Conservation (phyloP, 2,329 filamentous ascomycete genomes). For the Aspergillus neoniger region DNA sequence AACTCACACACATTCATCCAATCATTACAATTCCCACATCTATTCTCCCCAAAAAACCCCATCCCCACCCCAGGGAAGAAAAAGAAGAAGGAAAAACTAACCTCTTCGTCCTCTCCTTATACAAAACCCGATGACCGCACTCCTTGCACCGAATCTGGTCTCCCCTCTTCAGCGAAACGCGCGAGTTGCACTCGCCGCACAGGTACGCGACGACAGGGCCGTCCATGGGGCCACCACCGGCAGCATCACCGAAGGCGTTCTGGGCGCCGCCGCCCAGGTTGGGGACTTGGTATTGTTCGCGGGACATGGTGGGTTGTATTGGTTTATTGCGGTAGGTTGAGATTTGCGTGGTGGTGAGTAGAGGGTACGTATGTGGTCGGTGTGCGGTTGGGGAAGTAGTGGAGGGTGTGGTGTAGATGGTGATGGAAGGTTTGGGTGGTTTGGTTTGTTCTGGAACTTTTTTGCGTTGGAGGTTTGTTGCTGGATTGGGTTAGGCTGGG, state of each 20-base stretch:
- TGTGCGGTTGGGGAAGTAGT: neutral
- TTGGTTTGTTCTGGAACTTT: constrained; percentile 10
- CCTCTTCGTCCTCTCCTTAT: constrained; percentile 98
- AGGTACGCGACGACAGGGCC: constrained; percentile 67
- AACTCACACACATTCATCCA: neutral
- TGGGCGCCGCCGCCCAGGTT: neutral
- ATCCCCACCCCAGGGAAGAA: neutral
- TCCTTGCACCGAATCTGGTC: constrained; percentile 86
- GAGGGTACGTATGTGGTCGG: neutral
- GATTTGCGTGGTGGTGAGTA: neutral
- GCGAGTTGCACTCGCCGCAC: constrained; percentile 82
- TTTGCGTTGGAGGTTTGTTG: neutral
- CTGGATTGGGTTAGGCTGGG: neutral
- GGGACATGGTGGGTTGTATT: constrained; percentile 53
- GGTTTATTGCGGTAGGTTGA: constrained; percentile 5
- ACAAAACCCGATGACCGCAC: constrained; percentile 92
- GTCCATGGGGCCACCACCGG: constrained; percentile 39
- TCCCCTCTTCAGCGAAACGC: constrained; percentile 72
- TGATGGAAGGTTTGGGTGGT: neutral
- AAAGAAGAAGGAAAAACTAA: constrained; percentile 50
- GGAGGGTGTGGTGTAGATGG: neutral
- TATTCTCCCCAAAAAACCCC: neutral
- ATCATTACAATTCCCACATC: too few species aligned
- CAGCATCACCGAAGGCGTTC: constrained; percentile 5
- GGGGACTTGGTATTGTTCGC: constrained; percentile 77